These are phyloP conservation scores for Bipolaris gigantea DNA, from an alignment of 2,329 filamentous ascomycete genomes.

Conservation along the genomic window DNA sequence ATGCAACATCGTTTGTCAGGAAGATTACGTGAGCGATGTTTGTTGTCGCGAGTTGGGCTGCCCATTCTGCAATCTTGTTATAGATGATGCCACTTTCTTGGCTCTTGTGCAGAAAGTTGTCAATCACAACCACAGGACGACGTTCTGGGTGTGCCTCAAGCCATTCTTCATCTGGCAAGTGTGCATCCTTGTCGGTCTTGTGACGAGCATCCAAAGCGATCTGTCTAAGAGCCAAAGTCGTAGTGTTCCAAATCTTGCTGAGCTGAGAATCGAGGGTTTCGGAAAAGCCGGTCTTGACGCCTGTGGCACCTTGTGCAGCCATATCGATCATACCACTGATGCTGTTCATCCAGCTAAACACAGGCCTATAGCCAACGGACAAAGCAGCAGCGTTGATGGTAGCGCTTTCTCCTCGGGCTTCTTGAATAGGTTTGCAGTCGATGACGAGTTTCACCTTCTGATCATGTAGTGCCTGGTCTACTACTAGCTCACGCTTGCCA, in stretches of 20 bases:
- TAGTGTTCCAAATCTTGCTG: slow-evolving; percentile 85
- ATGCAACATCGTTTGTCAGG: slow-evolving; percentile 85
- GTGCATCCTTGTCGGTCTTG: slow-evolving; percentile 72
- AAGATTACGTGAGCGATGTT: slow-evolving; percentile 95
- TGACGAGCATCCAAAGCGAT: slow-evolving; percentile 71
- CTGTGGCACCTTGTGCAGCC: slow-evolving; percentile 89
- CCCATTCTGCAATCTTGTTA: slow-evolving; percentile 73
- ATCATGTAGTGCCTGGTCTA: slow-evolving; percentile 79
- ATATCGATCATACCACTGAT: slow-evolving; percentile 90
- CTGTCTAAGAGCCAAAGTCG: slow-evolving; percentile 74
- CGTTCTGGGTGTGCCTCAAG: slow-evolving; percentile 85
- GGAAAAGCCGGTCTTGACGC: slow-evolving; percentile 90
- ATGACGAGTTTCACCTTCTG: slow-evolving; percentile 79
- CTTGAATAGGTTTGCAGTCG: slow-evolving; percentile 91
- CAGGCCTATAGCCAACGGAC: slow-evolving; percentile 85
- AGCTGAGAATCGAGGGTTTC: slow-evolving; percentile 90
- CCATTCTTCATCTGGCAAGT: slow-evolving; percentile 79
- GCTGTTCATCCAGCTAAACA: slow-evolving; percentile 96
- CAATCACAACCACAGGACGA: slow-evolving; percentile 81
- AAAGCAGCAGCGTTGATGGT: slow-evolving; percentile 80
- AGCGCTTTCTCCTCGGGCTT: slow-evolving; percentile 82
- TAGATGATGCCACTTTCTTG: slow-evolving; percentile 53
- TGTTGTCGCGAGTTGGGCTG: slow-evolving; percentile 77
- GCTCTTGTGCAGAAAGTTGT: slow-evolving; percentile 85
- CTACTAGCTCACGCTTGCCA: slow-evolving; percentile 83